A percentile compares a stretch with the other conserved stretches of the same genome.
These are phyloP conservation scores for Carex pumila DNA, from an alignment of 176 grass and related monocot genomes.

Conservation along the genomic window DNA sequence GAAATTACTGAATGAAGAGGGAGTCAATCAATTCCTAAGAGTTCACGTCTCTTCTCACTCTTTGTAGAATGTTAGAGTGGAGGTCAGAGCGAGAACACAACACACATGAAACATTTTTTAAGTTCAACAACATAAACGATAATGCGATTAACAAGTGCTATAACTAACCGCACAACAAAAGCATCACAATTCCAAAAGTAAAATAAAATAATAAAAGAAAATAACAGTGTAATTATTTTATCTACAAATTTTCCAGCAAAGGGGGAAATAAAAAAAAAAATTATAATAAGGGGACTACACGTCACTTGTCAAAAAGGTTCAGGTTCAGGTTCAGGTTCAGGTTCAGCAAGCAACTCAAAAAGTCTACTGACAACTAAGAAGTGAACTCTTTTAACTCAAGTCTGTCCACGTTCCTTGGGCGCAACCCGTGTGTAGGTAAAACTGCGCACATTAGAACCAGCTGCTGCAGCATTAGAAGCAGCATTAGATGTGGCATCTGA, in stretches of 20 bases:
- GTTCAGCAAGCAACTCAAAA: background rate
- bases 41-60: too few species aligned
- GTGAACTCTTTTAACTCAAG: too few species aligned
- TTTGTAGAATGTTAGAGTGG: too few species aligned
- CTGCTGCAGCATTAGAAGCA: slow-evolving; percentile 15
- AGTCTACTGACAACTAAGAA: background rate
- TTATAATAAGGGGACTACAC: background rate
- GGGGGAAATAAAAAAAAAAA: background rate
- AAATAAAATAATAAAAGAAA: background rate
- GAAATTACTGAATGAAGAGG: too few species aligned
- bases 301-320: background rate
- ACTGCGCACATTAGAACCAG: slow-evolving; percentile 23
- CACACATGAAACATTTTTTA: too few species aligned
- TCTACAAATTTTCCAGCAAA: slow-evolving; percentile 1
- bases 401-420: background rate
- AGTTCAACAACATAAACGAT: background rate
- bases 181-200: background rate
- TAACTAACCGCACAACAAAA: background rate
- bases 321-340: background rate
- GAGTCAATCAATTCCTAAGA: too few species aligned
- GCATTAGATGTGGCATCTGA: slow-evolving; percentile 2
- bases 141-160: background rate
- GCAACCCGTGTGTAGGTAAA: slow-evolving; percentile 58
- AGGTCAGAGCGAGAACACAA: background rate
- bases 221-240: background rate